These are phyloP conservation scores for Cardamine resedifolia DNA, from an alignment of 345 rosid species.

Conservation along the genomic window DNA sequence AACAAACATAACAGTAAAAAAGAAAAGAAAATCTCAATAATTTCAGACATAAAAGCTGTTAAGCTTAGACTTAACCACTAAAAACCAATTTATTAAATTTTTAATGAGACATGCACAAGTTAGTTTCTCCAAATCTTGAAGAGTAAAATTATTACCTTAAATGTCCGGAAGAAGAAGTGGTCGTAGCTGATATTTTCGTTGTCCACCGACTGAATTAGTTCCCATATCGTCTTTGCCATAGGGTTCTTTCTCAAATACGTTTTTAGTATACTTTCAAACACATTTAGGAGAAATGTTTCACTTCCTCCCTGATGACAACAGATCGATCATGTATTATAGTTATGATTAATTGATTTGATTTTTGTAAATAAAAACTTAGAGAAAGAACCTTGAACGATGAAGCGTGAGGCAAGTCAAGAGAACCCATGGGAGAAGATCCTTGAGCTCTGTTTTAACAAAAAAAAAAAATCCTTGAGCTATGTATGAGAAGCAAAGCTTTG, in stretches of 20 bases:
- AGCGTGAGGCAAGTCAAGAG: constrained; percentile 25
- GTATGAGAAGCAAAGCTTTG: constrained; percentile 1
- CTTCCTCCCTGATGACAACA: constrained; percentile 41
- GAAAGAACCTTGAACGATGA: constrained; percentile 28
- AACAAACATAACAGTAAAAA: too few species aligned
- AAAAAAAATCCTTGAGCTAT: too few species aligned
- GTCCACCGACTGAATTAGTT: constrained; percentile 55
- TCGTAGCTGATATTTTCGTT: constrained; percentile 67
- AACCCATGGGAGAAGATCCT: background rate
- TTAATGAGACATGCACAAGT: background rate
- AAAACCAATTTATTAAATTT: background rate
- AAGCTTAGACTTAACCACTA: background rate
- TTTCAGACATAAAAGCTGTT: background rate
- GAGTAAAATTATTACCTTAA: constrained; percentile 53
- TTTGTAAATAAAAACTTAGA: background rate
- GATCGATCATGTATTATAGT: background rate
- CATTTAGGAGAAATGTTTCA: constrained; percentile 65
- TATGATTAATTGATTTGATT: background rate
- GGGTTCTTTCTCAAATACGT: constrained; percentile 70
- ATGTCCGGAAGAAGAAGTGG: constrained; percentile 79
- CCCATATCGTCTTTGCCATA: constrained; percentile 67
- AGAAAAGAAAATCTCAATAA: background rate
- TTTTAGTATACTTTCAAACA: constrained; percentile 56
- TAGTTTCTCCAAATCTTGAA: background rate
- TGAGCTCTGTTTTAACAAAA: too few species aligned